These are phyloP conservation scores for Ogataea methylovora DNA, from an alignment of 805 yeast species.

Conservation along the genomic window DNA sequence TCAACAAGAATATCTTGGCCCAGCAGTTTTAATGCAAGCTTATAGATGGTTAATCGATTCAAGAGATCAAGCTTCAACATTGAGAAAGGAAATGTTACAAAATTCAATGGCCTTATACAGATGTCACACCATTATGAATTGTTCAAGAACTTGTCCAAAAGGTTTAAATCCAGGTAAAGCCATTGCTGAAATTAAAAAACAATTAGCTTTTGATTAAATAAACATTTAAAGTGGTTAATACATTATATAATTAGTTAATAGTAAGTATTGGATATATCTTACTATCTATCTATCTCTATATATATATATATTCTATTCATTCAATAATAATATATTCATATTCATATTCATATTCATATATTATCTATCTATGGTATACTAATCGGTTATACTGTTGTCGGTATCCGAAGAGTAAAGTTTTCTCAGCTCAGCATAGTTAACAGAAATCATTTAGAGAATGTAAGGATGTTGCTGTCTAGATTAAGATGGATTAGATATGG, in stretches of 20 bases:
- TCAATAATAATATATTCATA: background rate
- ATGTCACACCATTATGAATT: constrained; percentile 99
- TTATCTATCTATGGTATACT: no score
- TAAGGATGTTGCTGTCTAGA: no score
- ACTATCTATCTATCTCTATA: no score
- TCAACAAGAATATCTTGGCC: constrained; percentile 96
- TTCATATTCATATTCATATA: background rate
- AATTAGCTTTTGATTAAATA: constrained; percentile 66
- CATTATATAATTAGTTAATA: background rate
- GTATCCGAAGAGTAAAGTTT: no score
- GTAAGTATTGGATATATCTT: background rate
- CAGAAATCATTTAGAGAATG: no score
- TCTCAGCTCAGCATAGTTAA: no score
- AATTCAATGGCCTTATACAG: constrained; percentile 97
- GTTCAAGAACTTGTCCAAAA: constrained; percentile 97
- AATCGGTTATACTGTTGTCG: no score
- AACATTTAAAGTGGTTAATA: background rate
- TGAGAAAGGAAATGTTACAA: constrained; percentile 84
- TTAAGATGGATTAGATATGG: no score
- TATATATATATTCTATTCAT: background rate
- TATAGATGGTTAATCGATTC: constrained; percentile 98
- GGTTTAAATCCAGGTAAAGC: constrained; percentile 97
- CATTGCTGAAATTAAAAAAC: constrained; percentile 94
- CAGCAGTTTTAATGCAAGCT: constrained; percentile 98
- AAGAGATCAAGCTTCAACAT: constrained; percentile 81